Evolutionary conservation across 2,329 filamentous ascomycete genomes (phyloP), one percentile per base, ranked within the genome.

Genomic region (Emmonsiellopsis sp.): DNA sequence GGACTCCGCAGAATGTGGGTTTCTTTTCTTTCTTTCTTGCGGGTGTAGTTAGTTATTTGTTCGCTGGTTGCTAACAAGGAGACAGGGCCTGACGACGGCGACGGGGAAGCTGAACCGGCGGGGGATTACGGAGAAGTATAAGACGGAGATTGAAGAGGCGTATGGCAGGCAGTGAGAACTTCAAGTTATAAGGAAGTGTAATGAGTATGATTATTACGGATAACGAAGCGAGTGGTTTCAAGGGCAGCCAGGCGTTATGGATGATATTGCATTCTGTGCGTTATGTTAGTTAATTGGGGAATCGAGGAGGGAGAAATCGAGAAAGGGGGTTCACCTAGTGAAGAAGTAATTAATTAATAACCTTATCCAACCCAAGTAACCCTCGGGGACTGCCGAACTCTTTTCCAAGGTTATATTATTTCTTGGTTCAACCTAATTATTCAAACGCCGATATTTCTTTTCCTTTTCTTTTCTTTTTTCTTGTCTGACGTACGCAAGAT

Each of bases 1-100:
- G 71, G 71, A 72, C 68, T 20, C 66, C 67, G 41, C 68, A 71
- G 42, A 68, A 69, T 56, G 76, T 92, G 76, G 84, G 87, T 40
- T 30, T 26, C 15, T 5, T 50, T 41, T 20, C n/a, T 40, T 31
- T 8, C 7, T 40, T 26, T 50, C 15, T 13, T 32, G 3, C 35
- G 26, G 7, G 32, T 26, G 3, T 41, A n/a, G n/a, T n/a, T n/a
- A n/a, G n/a, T n/a, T n/a, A 15, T 50, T 9, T 15, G 35, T 2
- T 30, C 13, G 41, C 9, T 13, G 13, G 16, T 16, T 48, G 30
- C 31, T 34, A 7, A 10, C 48, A 3, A 7, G 47, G 32, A 30
- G 13, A 50, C 20, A 52, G 50, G 50, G 50, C 8, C 42, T 52
- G 5, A 52, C 50, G 2, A 52, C 41, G 9, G 41, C 50, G 42